Evolutionary conservation across 1,139 yeast species (phyloP).

Genomic region (Saccharomyces hybrid): DNA sequence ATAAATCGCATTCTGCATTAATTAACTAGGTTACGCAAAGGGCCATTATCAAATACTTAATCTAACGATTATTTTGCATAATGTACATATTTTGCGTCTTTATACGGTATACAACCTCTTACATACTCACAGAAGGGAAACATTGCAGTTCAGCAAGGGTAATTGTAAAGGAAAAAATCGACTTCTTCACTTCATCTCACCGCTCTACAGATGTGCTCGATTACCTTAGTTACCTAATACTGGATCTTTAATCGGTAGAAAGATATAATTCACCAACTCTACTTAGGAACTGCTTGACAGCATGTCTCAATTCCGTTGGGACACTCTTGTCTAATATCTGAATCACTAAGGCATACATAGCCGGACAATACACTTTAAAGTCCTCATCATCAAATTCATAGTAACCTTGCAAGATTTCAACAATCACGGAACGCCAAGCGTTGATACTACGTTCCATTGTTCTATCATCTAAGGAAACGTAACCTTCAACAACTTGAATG

Average conservation of each 20-base stretch:
- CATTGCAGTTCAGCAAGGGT: too few relatives aligned
- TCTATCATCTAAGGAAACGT: conserved; percentile 61
- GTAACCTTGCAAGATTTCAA: conserved; percentile 77
- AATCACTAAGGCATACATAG: conserved; percentile 60
- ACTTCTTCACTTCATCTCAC: too few relatives aligned
- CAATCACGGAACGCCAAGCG: conserved; percentile 89
- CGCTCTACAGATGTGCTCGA: too few relatives aligned
- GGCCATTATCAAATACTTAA: too few relatives aligned
- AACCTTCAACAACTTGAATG: conserved; percentile 59
- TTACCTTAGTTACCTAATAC: too few relatives aligned
- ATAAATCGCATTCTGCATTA: too few relatives aligned
- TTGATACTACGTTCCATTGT: conserved; percentile 72
- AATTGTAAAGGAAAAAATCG: too few relatives aligned
- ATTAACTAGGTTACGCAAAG: too few relatives aligned
- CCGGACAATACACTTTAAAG: conserved; percentile 55
- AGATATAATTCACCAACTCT: conserved; percentile 62
- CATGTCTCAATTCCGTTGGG: conserved; percentile 59
- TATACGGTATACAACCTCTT: too few relatives aligned
- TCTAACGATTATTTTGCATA: too few relatives aligned
- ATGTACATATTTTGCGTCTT: too few relatives aligned
- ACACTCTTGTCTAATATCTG: conserved; percentile 61
- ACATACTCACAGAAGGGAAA: too few relatives aligned
- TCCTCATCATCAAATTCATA: conserved; percentile 70
- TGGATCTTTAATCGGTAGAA: not conserved
- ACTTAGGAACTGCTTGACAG: conserved; percentile 56